phyloP scores from a whole-genome alignment of 495 filamentous ascomycete species.

The Melanomma pulvis-pyrius region DNA sequence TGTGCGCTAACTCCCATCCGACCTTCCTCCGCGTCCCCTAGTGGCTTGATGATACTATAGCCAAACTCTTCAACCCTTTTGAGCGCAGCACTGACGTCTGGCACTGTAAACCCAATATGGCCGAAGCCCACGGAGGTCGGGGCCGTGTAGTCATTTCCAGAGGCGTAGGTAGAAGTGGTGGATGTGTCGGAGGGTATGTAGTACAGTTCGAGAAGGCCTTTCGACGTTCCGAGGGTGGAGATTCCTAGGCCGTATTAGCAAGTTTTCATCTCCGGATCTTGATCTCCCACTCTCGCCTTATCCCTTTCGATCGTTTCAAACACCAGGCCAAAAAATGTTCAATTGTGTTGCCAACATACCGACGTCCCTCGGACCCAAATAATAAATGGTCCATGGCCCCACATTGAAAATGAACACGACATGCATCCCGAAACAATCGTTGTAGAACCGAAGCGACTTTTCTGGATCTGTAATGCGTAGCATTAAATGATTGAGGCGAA shows the following conservation, averaged over 20 bases:
- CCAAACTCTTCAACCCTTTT: slow-evolving; percentile 20
- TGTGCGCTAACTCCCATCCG: slow-evolving; percentile 10
- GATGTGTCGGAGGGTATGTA: slow-evolving; percentile 15
- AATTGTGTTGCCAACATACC: neutral
- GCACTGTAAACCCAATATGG: slow-evolving; percentile 30
- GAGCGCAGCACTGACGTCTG: slow-evolving; percentile 11
- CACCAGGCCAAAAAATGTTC: too few species aligned
- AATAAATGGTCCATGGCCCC: slow-evolving; percentile 32
- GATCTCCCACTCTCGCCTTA: neutral
- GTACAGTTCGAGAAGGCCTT: slow-evolving; percentile 29
- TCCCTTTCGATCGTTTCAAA: neutral
- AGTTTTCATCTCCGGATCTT: neutral
- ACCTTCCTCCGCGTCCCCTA: slow-evolving; percentile 11
- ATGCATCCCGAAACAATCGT: slow-evolving; percentile 31
- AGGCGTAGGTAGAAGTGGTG: neutral
- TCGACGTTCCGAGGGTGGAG: slow-evolving; percentile 5
- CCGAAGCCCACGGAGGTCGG: slow-evolving; percentile 21
- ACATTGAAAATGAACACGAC: slow-evolving; percentile 27
- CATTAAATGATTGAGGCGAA: slow-evolving; percentile 30
- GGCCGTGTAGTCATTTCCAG: slow-evolving; percentile 18
- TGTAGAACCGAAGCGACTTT: slow-evolving; percentile 20
- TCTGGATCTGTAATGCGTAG: slow-evolving; percentile 26
- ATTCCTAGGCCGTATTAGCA: neutral
- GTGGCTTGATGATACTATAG: slow-evolving; percentile 24
- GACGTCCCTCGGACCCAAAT: slow-evolving; percentile 25